Percentiles rank a stretch among this genome's conserved stretches.
Conservation (phyloP, 2,329 filamentous ascomycete species). For the Orbilia javanica region DNA sequence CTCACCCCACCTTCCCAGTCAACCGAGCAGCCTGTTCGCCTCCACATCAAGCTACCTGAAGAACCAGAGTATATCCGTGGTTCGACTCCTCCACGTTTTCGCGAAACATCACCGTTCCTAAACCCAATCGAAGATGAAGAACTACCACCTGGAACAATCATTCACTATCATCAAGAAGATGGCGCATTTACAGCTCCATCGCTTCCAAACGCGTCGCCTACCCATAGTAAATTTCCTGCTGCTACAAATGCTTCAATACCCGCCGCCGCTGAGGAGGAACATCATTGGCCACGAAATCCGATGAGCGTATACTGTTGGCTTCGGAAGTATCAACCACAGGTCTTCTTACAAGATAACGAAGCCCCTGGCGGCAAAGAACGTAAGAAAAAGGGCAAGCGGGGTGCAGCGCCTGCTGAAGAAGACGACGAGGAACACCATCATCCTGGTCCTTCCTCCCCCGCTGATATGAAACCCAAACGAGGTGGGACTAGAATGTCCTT, state of each 20-base stretch:
- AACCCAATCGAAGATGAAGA: conserved; percentile 59
- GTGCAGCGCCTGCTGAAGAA: conserved; percentile 40
- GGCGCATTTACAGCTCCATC: conserved; percentile 35
- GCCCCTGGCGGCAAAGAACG: conserved; percentile 63
- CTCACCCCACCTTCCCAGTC: conserved; percentile 48
- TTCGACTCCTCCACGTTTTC: conserved; percentile 60
- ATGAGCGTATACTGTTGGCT: conserved; percentile 97
- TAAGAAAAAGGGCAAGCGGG: conserved; percentile 64
- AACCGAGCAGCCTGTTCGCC: conserved; percentile 27
- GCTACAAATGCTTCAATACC: conserved; percentile 53
- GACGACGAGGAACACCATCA: conserved; percentile 45
- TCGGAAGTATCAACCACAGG: conserved; percentile 82
- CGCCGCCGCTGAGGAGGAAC: conserved; percentile 70
- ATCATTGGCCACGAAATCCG: conserved; percentile 76
- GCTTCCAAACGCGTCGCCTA: conserved; percentile 63
- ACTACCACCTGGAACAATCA: conserved; percentile 51
- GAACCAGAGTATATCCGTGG: conserved; percentile 59
- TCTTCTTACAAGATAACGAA: conserved; percentile 83
- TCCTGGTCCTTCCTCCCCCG: conserved; percentile 40
- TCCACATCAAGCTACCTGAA: conserved; percentile 30
- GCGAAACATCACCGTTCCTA: conserved; percentile 61
- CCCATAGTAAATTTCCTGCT: conserved; percentile 67
- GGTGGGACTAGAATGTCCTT: conserved; percentile 56
- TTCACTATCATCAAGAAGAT: conserved; percentile 57
- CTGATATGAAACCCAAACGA: conserved; percentile 45